These are phyloP conservation scores for Beta corolliflora DNA, from an alignment of 179 eudicot genomes.

Conservation along the genomic window DNA sequence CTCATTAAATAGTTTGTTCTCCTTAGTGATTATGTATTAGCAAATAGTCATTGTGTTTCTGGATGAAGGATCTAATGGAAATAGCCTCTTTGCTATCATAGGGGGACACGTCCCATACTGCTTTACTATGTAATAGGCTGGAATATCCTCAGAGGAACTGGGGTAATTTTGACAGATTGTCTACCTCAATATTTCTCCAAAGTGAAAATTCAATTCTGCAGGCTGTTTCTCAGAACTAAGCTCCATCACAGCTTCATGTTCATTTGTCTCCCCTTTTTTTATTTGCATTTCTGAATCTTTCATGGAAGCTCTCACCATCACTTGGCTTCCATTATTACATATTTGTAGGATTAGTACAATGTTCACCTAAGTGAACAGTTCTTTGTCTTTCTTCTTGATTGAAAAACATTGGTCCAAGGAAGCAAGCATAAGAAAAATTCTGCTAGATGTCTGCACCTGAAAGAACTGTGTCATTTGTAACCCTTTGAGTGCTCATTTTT, in stretches of 20 bases:
- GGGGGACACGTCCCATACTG: neutral
- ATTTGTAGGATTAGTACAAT: neutral
- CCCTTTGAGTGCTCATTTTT: neutral
- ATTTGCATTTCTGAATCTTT: neutral
- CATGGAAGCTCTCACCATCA: neutral
- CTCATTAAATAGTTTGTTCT: neutral
- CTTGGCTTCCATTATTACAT: neutral
- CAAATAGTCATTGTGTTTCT: neutral
- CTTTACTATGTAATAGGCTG: neutral
- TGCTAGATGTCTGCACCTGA: neutral
- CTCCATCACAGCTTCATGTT: neutral
- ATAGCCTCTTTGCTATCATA: neutral
- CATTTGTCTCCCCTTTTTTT: neutral
- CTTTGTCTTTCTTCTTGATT: neutral
- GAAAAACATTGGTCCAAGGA: neutral
- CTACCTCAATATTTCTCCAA: neutral
- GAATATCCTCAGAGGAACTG: neutral
- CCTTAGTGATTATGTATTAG: neutral
- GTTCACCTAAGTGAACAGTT: neutral
- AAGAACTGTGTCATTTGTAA: neutral
- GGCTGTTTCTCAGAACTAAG: neutral
- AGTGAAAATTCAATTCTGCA: neutral
- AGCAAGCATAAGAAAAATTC: neutral
- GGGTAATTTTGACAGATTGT: neutral
- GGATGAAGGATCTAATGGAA: neutral